These are phyloP conservation scores for Fusarium piperis DNA, from an alignment of 2,329 filamentous ascomycete species.

Conservation along the genomic window DNA sequence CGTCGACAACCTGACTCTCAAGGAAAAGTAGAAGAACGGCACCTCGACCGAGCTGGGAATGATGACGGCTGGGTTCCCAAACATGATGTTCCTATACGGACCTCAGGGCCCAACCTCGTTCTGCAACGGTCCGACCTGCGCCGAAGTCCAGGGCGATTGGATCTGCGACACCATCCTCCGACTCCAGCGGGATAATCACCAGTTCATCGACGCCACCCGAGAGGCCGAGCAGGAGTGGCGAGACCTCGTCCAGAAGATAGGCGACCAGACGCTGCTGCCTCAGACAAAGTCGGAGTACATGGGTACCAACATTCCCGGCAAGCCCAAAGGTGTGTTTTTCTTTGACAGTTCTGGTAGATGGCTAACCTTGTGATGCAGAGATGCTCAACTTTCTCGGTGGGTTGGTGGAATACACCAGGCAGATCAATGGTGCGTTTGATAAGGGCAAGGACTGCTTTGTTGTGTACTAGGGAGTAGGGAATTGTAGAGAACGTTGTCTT, in stretches of 20 bases:
- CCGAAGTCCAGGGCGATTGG: neutral
- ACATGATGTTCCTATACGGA: conserved; percentile 3
- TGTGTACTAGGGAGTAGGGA: neutral
- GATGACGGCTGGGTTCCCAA: conserved; percentile 1
- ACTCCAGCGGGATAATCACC: neutral
- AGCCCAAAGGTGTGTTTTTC: neutral
- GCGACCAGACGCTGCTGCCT: neutral
- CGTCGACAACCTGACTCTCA: neutral
- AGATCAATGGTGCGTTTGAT: neutral
- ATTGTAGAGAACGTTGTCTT: neutral
- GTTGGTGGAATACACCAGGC: neutral
- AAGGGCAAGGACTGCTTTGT: neutral
- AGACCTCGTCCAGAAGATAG: neutral
- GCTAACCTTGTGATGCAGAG: neutral
- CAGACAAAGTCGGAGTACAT: neutral
- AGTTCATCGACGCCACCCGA: neutral
- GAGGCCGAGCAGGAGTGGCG: neutral
- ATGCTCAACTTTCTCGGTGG: neutral
- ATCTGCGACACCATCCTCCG: neutral
- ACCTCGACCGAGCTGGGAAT: neutral
- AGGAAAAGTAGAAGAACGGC: neutral
- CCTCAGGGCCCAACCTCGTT: neutral
- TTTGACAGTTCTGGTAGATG: too few relatives aligned
- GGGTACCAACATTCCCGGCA: neutral
- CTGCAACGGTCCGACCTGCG: neutral